These are phyloP conservation scores for Massarina eburnea DNA, from an alignment of 2,329 filamentous ascomycete genomes.

Conservation along the genomic window DNA sequence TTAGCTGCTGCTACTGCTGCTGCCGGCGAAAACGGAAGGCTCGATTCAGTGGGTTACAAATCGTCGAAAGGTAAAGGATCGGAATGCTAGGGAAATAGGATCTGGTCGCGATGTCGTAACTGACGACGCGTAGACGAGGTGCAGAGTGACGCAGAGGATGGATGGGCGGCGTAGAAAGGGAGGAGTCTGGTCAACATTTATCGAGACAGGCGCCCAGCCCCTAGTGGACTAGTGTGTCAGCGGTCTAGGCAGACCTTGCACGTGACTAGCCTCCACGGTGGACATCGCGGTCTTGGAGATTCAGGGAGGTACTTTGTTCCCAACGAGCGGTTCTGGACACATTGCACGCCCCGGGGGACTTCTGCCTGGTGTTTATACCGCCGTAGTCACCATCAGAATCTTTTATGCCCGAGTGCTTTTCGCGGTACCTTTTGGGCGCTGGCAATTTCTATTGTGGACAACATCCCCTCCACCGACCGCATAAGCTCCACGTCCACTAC, in stretches of 20 bases:
- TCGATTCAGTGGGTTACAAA: not conserved
- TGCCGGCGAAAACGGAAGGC: conserved; percentile 5
- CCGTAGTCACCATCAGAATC: too few species aligned
- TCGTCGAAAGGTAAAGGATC: not conserved
- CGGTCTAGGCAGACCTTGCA: not conserved
- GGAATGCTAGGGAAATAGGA: too few species aligned
- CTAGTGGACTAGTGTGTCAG: not conserved
- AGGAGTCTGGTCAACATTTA: not conserved
- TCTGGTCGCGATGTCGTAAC: too few species aligned
- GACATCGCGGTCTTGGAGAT: conserved; percentile 1
- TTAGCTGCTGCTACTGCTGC: conserved; percentile 2
- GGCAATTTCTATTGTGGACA: conserved; percentile 14
- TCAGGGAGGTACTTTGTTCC: not conserved
- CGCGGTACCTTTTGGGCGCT: not conserved
- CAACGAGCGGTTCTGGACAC: not conserved
- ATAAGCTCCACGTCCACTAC: conserved; percentile 4
- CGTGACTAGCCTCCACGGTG: conserved; percentile 1
- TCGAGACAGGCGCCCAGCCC: not conserved
- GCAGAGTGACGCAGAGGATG: not conserved
- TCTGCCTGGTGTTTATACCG: too few species aligned
- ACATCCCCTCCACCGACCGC: conserved; percentile 9
- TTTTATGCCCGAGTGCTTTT: too few species aligned
- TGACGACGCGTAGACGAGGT: too few species aligned
- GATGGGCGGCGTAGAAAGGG: not conserved
- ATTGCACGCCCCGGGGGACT: not conserved